Evolutionary conservation across 768 basidiomycete genomes (phyloP).

Genomic region (Cyclocybe aegerita): DNA sequence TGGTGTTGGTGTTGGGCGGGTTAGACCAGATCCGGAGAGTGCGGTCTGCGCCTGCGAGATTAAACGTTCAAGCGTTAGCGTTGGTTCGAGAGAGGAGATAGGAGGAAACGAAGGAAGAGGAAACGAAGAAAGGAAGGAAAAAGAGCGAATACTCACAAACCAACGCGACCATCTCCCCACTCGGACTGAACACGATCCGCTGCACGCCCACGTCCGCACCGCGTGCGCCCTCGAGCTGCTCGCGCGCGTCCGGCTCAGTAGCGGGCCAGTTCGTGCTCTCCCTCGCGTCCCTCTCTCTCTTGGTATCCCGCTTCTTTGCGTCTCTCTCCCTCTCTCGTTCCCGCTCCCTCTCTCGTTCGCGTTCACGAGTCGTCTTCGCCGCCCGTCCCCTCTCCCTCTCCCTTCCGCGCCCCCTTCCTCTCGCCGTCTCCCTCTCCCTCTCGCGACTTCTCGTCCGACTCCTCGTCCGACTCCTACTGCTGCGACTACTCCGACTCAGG

Average conservation of each 20-base stretch:
- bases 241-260: conserved; percentile 34
- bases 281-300: too few species aligned
- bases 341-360: conserved; percentile 13
- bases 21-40: conserved; percentile 68
- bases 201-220: conserved; percentile 47
- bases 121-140: background rate
- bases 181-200: conserved; percentile 48
- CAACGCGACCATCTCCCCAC: conserved; percentile 57
- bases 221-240: conserved; percentile 42
- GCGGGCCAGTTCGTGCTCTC: conserved; percentile 48
- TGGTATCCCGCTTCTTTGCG: conserved; percentile 33
- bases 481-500: too few species aligned
- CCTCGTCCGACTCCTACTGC: too few species aligned
- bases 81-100: too few species aligned
- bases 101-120: background rate
- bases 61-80: conserved; percentile 1
- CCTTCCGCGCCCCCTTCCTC: too few species aligned
- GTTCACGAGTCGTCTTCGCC: too few species aligned
- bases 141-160: conserved; percentile 42
- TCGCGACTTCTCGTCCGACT: too few species aligned
- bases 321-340: conserved; percentile 8
- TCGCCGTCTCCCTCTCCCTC: too few species aligned
- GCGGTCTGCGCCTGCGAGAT: conserved; percentile 49
- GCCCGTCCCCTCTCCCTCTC: too few species aligned
- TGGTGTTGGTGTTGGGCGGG: background rate